Evolutionary conservation across 108 stramenopile genomes (phyloP).

Genomic region (Schizochytrium sp.): DNA sequence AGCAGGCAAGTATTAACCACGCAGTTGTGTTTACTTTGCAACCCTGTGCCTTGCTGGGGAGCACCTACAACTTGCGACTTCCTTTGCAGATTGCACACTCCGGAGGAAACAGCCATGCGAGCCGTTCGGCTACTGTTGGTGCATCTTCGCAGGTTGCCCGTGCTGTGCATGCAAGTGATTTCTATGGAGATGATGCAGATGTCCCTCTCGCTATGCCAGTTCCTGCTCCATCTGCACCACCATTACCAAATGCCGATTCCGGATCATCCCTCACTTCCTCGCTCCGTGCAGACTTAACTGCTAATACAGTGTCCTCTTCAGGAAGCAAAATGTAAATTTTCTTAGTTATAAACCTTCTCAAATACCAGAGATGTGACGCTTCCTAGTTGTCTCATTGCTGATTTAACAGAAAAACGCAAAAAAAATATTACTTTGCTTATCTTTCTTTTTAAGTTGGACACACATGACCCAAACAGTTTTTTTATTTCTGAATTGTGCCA

Average conservation of each 20-base stretch:
- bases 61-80: not conserved
- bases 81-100: conserved; percentile 6
- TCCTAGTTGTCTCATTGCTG: not conserved
- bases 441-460: not conserved
- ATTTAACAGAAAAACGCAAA: conserved; percentile 17
- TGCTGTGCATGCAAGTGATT: not conserved
- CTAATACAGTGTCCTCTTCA: not conserved
- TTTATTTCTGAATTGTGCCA: not conserved
- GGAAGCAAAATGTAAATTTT: not conserved
- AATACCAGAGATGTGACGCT: not conserved
- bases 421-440: not conserved
- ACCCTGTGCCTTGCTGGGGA: conserved; percentile 13
- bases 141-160: not conserved
- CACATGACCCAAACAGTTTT: not conserved
- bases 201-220: not conserved
- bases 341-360: not conserved
- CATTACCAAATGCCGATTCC: not conserved
- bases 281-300: not conserved
- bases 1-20: not conserved
- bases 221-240: conserved; percentile 1
- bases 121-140: not conserved
- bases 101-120: not conserved
- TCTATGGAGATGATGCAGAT: not conserved
- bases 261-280: not conserved
- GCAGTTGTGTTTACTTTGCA: not conserved